Percentiles rank a stretch among this genome's conserved stretches.
Evolutionary conservation across 2,329 filamentous ascomycete genomes (phyloP).

Genomic region (Dothistroma septosporum): DNA sequence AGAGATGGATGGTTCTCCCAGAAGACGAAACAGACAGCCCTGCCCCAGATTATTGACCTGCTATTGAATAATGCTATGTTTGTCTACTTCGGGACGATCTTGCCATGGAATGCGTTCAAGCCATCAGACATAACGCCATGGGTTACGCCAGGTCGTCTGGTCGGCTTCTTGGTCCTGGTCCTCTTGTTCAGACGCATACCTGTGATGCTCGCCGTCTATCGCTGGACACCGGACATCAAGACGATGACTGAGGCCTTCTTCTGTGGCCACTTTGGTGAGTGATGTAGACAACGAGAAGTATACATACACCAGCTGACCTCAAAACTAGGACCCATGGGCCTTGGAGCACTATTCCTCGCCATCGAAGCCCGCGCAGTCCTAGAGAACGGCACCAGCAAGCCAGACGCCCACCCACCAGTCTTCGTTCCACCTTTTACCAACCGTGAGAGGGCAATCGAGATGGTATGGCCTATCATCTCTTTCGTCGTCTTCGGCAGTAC

Average conservation of each 20-base stretch:
- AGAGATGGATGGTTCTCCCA: conserved; percentile 52
- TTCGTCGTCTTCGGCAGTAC: conserved; percentile 53
- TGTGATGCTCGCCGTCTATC: conserved; percentile 47
- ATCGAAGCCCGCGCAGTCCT: conserved; percentile 53
- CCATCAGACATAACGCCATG: conserved; percentile 38
- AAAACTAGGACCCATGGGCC: conserved; percentile 48
- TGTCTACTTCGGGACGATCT: conserved; percentile 54
- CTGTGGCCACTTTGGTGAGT: conserved; percentile 49
- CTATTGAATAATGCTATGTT: conserved; percentile 55
- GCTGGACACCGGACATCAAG: conserved; percentile 46
- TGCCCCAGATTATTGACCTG: conserved; percentile 52
- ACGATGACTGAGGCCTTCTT: conserved; percentile 53
- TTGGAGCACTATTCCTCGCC: conserved; percentile 54
- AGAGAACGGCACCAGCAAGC: conserved; percentile 47
- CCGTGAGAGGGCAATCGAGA: conserved; percentile 40
- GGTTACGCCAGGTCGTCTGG: conserved; percentile 40
- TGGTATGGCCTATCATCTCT: conserved; percentile 54
- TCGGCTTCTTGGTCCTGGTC: conserved; percentile 48
- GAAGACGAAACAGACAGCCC: conserved; percentile 43
- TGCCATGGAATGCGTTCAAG: conserved; percentile 49
- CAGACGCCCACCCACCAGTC: conserved; percentile 43
- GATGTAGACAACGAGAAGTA: background rate
- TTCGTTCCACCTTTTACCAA: conserved; percentile 32
- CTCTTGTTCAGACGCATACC: conserved; percentile 52
- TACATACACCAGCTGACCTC: background rate